Conservation (phyloP, 306 rosid genomes). For the Begonia loranthoides region DNA sequence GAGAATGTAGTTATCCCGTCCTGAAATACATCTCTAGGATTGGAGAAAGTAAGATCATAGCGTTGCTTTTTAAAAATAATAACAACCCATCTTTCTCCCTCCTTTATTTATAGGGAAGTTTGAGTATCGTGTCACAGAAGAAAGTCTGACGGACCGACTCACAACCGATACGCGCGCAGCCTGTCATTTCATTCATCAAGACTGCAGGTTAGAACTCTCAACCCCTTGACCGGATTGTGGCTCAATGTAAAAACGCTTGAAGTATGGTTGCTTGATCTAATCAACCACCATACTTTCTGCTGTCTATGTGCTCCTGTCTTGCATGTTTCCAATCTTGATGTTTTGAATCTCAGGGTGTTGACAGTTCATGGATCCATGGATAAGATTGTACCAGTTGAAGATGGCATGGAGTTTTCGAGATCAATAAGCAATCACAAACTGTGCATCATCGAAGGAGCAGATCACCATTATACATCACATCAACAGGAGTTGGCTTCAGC, state of each 20-base stretch:
- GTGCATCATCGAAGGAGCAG: conserved; percentile 58
- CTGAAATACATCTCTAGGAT: too few species aligned
- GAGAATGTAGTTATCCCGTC: too few species aligned
- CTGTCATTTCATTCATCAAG: conserved; percentile 39
- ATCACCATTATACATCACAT: conserved; percentile 55
- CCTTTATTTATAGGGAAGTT: conserved; percentile 32
- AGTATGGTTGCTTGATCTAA: too few species aligned
- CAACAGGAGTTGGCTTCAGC: conserved; percentile 48
- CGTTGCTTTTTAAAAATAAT: too few species aligned
- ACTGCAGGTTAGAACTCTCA: conserved; percentile 41
- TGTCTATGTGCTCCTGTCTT: too few species aligned
- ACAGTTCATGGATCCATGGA: conserved; percentile 86
- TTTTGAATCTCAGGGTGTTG: conserved; percentile 47
- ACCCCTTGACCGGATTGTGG: too few species aligned
- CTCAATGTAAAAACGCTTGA: too few species aligned
- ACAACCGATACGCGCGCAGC: conserved; percentile 44
- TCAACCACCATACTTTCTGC: background rate
- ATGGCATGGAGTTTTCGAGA: conserved; percentile 57
- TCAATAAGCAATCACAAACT: conserved; percentile 53
- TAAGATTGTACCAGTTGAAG: conserved; percentile 52
- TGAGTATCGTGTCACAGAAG: conserved; percentile 59
- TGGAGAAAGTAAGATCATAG: too few species aligned
- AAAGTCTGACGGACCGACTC: conserved; percentile 75
- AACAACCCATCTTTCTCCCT: background rate
- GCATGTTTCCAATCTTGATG: background rate